A percentile compares a stretch with the other conserved stretches of the same genome.
phyloP scores from a whole-genome alignment of 2,329 filamentous ascomycete genomes.

The Pseudogymnoascus sp. region DNA sequence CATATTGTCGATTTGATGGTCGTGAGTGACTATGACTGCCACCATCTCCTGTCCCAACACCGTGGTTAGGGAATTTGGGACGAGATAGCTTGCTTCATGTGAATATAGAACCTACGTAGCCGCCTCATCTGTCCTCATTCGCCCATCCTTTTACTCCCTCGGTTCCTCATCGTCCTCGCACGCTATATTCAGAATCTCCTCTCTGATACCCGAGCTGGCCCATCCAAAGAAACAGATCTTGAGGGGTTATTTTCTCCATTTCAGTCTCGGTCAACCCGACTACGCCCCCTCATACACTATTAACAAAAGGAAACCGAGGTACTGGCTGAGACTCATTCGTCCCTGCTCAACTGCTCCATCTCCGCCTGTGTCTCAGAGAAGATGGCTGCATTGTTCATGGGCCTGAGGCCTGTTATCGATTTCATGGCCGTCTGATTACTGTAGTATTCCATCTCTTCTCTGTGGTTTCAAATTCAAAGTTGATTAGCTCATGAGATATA shows the following conservation, averaged over 20 bases:
- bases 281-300: background rate
- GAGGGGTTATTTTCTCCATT: background rate
- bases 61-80: background rate
- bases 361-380: background rate
- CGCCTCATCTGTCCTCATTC: background rate
- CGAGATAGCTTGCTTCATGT: background rate
- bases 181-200: conserved; percentile 34
- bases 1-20: background rate
- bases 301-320: background rate
- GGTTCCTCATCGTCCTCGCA: background rate
- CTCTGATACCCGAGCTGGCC: conserved; percentile 36
- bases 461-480: background rate
- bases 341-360: background rate
- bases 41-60: background rate
- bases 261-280: background rate
- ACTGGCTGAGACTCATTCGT: background rate
- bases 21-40: background rate
- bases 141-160: background rate
- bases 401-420: background rate
- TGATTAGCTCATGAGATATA: background rate
- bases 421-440: background rate
- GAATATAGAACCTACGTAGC: background rate
- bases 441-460: background rate
- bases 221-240: too few species aligned
- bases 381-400: background rate